phyloP scores from a whole-genome alignment of 2,329 filamentous ascomycete species.

The Nannizzia gypsea region DNA sequence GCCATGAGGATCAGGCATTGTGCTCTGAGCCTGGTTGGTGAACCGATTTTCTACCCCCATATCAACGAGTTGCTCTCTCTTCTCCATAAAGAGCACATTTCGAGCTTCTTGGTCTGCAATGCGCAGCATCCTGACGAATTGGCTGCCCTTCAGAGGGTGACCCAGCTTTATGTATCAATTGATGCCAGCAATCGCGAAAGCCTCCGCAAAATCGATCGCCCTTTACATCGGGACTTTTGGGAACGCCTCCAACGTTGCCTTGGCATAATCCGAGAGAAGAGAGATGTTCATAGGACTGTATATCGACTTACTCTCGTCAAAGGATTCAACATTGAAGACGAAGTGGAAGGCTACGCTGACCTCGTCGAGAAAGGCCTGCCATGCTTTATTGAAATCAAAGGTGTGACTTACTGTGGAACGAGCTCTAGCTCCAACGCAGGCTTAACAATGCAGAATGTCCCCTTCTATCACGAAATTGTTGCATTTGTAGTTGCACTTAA shows the following conservation, averaged over 20 bases:
- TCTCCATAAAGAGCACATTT: slow-evolving; percentile 77
- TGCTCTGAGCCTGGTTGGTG: slow-evolving; percentile 80
- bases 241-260: slow-evolving; percentile 86
- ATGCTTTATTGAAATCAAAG: slow-evolving; percentile 91
- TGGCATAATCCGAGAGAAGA: slow-evolving; percentile 72
- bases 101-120: slow-evolving; percentile 91
- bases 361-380: slow-evolving; percentile 77
- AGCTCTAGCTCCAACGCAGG: slow-evolving; percentile 72
- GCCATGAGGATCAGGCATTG: slow-evolving; percentile 90
- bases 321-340: slow-evolving; percentile 94
- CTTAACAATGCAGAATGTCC: slow-evolving; percentile 93
- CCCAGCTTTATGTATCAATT: slow-evolving; percentile 91
- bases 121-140: slow-evolving; percentile 92
- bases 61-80: slow-evolving; percentile 85
- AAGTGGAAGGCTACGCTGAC: slow-evolving; percentile 78
- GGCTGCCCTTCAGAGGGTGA: slow-evolving; percentile 68
- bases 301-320: slow-evolving; percentile 93
- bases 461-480: slow-evolving; percentile 83
- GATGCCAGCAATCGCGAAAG: slow-evolving; percentile 86
- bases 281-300: slow-evolving; percentile 79
- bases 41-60: slow-evolving; percentile 97
- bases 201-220: slow-evolving; percentile 77
- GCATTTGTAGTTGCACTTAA: slow-evolving; percentile 71
- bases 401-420: slow-evolving; percentile 93
- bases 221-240: slow-evolving; percentile 93